Evolutionary conservation across 192 early-diverging fungal species (phyloP).

Genomic region (Backusella parvicylindrica): DNA sequence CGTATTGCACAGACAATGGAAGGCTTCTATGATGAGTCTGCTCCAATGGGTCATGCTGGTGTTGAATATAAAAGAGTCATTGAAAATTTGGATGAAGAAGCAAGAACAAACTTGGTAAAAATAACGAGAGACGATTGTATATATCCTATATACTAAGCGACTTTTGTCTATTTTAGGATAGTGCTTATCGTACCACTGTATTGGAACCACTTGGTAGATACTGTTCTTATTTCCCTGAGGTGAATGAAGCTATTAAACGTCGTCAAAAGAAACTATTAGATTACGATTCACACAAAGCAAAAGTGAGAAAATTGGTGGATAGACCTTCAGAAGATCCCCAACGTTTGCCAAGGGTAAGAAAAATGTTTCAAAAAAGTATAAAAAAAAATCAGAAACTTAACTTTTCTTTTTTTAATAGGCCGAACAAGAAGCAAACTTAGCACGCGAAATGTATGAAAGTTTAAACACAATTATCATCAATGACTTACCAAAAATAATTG

Average conservation of each 20-base stretch:
- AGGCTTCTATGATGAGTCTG: conserved; percentile 84
- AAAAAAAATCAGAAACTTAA: not conserved
- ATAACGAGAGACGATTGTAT: not conserved
- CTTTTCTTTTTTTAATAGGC: conserved; percentile 44
- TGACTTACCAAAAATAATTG: conserved; percentile 90
- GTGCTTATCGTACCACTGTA: conserved; percentile 81
- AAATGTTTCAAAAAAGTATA: not conserved
- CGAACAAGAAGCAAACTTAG: conserved; percentile 74
- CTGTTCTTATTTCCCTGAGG: conserved; percentile 85
- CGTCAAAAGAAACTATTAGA: conserved; percentile 87
- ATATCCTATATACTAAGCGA: too few relatives aligned
- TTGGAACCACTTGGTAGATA: conserved; percentile 87
- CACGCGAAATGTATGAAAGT: conserved; percentile 74
- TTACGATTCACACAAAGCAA: conserved; percentile 74
- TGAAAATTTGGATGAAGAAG: conserved; percentile 75
- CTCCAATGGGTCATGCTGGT: conserved; percentile 70
- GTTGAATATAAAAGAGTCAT: conserved; percentile 83
- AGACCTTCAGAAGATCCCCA: conserved; percentile 72
- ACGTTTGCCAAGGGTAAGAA: conserved; percentile 53
- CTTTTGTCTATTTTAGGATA: too few relatives aligned
- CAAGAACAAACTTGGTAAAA: conserved; percentile 73
- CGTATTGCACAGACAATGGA: conserved; percentile 85
- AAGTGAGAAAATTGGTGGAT: conserved; percentile 79
- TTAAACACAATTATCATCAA: conserved; percentile 78
- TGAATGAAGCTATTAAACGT: conserved; percentile 90